These are phyloP conservation scores for Chlamydomonas sp. DNA, from an alignment of 139 green algal genomes.

Conservation along the genomic window DNA sequence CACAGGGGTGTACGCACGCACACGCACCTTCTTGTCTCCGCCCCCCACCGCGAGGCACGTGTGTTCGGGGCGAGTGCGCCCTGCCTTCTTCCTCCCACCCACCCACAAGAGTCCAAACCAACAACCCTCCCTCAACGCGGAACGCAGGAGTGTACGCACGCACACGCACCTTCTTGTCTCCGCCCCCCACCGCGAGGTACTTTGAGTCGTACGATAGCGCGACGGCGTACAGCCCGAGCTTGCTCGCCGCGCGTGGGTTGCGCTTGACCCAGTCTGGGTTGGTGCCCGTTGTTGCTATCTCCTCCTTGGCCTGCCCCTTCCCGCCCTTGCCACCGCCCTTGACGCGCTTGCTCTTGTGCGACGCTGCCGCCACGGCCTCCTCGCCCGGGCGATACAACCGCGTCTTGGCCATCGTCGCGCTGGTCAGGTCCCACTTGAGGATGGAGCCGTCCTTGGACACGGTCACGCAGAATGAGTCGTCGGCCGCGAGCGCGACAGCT, in stretches of 20 bases:
- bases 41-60: no score
- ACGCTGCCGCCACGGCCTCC: neutral
- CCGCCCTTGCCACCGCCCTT: neutral
- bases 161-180: conserved; percentile 55
- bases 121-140: no score
- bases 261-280: conserved; percentile 23
- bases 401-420: conserved; percentile 51
- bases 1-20: no score
- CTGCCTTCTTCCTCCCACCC: no score
- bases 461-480: conserved; percentile 62
- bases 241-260: conserved; percentile 9
- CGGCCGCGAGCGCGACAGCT: conserved; percentile 56
- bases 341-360: neutral
- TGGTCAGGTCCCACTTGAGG: conserved; percentile 56
- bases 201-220: conserved; percentile 45
- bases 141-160: neutral
- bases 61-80: no score
- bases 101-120: no score
- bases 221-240: conserved; percentile 49
- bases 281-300: neutral
- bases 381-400: conserved; percentile 26
- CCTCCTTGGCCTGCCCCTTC: neutral
- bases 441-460: conserved; percentile 80
- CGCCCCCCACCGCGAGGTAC: conserved; percentile 74
- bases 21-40: no score